Conservation (phyloP, 2,329 filamentous ascomycete genomes). For the Nemania bipapillata region DNA sequence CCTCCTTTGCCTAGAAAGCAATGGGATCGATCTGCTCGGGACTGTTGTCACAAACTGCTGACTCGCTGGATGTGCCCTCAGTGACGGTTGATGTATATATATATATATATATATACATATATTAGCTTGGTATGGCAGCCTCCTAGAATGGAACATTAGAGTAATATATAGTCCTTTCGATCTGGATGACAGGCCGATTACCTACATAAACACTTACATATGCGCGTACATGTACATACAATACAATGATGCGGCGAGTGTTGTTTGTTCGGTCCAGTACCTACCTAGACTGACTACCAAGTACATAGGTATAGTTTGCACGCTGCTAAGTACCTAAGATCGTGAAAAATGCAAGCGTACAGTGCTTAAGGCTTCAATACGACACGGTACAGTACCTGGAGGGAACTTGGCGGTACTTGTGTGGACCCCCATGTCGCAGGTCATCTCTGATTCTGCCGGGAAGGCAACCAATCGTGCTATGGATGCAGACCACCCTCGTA, state of each 20-base stretch:
- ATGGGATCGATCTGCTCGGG: not conserved
- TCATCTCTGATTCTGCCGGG: conserved; percentile 42
- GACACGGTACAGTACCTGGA: conserved; percentile 37
- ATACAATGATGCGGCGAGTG: not conserved
- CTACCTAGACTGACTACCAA: too few relatives aligned
- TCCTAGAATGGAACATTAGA: too few relatives aligned
- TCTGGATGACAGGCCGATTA: conserved; percentile 9
- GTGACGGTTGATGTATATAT: too few relatives aligned
- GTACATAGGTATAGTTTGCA: too few relatives aligned
- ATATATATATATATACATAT: not conserved
- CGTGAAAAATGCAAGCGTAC: conserved; percentile 4
- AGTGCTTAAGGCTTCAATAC: conserved; percentile 18
- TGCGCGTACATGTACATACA: too few relatives aligned
- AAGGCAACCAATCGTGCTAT: conserved; percentile 47
- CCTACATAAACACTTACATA: not conserved
- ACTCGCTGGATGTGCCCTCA: too few relatives aligned
- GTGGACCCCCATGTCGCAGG: conserved; percentile 43
- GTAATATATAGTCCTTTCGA: not conserved
- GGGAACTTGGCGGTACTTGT: conserved; percentile 43
- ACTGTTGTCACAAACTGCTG: not conserved
- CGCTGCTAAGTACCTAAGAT: conserved; percentile 1
- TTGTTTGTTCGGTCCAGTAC: conserved; percentile 15
- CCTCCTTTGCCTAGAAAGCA: too few relatives aligned
- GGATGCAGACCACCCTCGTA: conserved; percentile 35
- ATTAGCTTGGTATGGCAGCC: too few relatives aligned